Evolutionary conservation across 2,329 filamentous ascomycete species (phyloP).

Genomic region (Exophiala sideris): DNA sequence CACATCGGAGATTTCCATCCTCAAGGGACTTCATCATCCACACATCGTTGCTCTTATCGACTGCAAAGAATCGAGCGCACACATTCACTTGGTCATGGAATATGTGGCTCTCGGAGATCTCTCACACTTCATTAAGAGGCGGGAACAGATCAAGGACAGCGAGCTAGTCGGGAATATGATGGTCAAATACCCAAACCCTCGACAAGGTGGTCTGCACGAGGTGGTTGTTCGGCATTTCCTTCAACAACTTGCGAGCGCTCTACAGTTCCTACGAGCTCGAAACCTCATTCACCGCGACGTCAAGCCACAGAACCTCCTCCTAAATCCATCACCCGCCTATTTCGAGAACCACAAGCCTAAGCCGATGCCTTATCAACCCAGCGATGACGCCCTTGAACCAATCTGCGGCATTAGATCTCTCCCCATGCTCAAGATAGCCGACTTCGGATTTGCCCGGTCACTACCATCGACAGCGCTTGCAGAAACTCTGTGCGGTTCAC

Average conservation of each 20-base stretch:
- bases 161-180: slow-evolving; percentile 86
- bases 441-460: slow-evolving; percentile 96
- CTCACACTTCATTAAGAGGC: slow-evolving; percentile 93
- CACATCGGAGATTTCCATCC: slow-evolving; percentile 90
- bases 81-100: slow-evolving; percentile 98
- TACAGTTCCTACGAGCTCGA: slow-evolving; percentile 78
- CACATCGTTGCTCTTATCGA: slow-evolving; percentile 96
- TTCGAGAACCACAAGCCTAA: slow-evolving; percentile 63
- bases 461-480: slow-evolving; percentile 86
- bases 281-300: slow-evolving; percentile 96
- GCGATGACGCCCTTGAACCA: slow-evolving; percentile 76
- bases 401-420: slow-evolving; percentile 76
- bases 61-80: slow-evolving; percentile 78
- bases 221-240: slow-evolving; percentile 95
- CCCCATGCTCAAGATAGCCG: slow-evolving; percentile 94
- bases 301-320: slow-evolving; percentile 91
- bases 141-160: slow-evolving; percentile 74
- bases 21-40: slow-evolving; percentile 88
- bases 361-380: slow-evolving; percentile 70
- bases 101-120: slow-evolving; percentile 95
- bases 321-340: slow-evolving; percentile 73
- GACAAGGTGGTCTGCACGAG: slow-evolving; percentile 84
- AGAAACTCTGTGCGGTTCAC: slow-evolving; percentile 93
- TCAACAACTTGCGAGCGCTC: slow-evolving; percentile 87
- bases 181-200: slow-evolving; percentile 81